Evolutionary conservation across 768 basidiomycete genomes (phyloP).

Genomic region (Phaeotremella fagi): DNA sequence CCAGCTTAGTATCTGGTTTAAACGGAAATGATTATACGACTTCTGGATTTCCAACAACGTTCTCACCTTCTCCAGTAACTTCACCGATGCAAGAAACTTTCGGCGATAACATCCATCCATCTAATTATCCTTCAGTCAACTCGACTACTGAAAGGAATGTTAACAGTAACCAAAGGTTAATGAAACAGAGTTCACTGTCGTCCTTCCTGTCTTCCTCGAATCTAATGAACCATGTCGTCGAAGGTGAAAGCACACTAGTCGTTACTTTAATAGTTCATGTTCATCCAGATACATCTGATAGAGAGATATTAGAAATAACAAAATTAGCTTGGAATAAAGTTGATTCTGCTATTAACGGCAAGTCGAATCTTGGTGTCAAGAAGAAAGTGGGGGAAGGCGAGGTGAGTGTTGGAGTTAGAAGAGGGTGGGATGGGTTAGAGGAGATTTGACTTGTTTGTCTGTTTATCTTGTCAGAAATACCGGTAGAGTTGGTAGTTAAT

Average conservation of each 20-base stretch:
- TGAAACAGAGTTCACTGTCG: not conserved
- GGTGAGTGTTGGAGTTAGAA: conserved; percentile 18
- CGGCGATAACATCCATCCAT: not conserved
- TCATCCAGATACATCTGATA: conserved; percentile 24
- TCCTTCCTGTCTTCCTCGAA: not conserved
- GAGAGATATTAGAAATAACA: conserved; percentile 35
- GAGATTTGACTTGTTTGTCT: conserved; percentile 3
- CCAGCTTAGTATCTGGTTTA: no score
- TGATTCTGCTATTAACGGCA: conserved; percentile 2
- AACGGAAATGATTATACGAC: not conserved
- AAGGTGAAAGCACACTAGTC: conserved; percentile 11
- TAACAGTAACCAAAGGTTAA: not conserved
- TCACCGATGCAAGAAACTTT: not conserved
- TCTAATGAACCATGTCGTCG: not conserved
- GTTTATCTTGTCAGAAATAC: no score
- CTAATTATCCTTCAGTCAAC: not conserved
- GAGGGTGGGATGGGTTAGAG: conserved; percentile 33
- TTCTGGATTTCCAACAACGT: not conserved
- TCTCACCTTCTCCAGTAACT: not conserved
- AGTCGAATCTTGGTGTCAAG: conserved; percentile 1
- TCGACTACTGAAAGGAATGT: not conserved
- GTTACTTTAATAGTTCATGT: conserved; percentile 29
- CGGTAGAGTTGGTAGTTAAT: no score
- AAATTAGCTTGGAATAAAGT: conserved; percentile 15
- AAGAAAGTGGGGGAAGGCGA: conserved; percentile 12